These are phyloP conservation scores for Cucurbita ficifolia DNA, from an alignment of 306 rosid species.

Conservation along the genomic window DNA sequence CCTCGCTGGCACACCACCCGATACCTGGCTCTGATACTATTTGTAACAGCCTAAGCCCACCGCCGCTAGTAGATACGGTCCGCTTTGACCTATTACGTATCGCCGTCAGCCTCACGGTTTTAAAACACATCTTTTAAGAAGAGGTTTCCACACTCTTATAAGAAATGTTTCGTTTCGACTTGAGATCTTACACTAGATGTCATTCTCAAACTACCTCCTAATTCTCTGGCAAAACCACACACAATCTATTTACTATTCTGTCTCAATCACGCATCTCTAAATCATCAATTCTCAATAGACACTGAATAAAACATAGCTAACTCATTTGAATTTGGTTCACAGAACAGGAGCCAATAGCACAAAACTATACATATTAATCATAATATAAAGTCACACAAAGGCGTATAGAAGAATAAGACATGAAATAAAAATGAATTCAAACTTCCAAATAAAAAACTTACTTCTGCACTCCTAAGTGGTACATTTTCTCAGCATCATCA, in stretches of 20 bases:
- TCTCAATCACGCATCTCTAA: neutral
- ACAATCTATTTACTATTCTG: neutral
- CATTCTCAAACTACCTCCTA: neutral
- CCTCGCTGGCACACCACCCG: too few species aligned
- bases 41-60: too few species aligned
- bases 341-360: neutral
- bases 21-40: too few species aligned
- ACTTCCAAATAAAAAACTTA: conserved; percentile 13
- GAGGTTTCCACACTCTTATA: too few species aligned
- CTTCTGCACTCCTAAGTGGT: conserved; percentile 48
- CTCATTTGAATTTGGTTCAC: neutral
- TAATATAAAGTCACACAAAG: neutral
- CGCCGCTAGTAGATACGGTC: too few species aligned
- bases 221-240: neutral
- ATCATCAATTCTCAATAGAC: neutral
- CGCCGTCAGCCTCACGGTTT: too few species aligned
- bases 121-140: too few species aligned
- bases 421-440: neutral
- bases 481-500: conserved; percentile 72
- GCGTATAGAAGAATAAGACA: neutral
- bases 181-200: too few species aligned
- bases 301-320: neutral
- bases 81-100: too few species aligned
- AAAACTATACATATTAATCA: neutral
- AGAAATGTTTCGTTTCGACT: too few species aligned